Evolutionary conservation across 768 basidiomycete species (phyloP).

Genomic region (Hygrocybe punicea): DNA sequence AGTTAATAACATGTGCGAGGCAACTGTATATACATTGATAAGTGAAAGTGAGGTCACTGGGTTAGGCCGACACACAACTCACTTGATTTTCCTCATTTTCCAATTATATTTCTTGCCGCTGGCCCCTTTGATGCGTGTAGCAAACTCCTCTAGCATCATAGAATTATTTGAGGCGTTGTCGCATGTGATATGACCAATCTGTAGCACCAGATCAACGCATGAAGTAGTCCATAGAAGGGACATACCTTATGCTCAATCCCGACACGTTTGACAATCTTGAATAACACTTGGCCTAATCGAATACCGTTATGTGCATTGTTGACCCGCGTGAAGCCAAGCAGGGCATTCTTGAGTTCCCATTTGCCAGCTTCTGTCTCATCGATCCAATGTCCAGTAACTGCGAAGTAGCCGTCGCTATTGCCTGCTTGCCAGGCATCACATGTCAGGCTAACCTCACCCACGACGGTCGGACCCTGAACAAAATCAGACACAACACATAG

Average conservation of each 20-base stretch:
- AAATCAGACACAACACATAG: too few species aligned
- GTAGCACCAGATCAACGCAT: neutral
- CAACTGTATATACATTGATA: slow-evolving; percentile 20
- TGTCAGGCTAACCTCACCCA: slow-evolving; percentile 27
- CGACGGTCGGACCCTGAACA: slow-evolving; percentile 6
- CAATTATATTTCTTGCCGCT: neutral
- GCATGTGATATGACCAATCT: slow-evolving; percentile 38
- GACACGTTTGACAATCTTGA: slow-evolving; percentile 28
- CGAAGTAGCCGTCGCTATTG: slow-evolving; percentile 40
- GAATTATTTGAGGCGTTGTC: slow-evolving; percentile 39
- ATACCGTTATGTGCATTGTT: slow-evolving; percentile 37
- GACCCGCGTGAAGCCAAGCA: slow-evolving; percentile 36
- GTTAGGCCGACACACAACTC: neutral
- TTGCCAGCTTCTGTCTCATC: slow-evolving; percentile 24
- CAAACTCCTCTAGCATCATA: slow-evolving; percentile 34
- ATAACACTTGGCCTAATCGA: slow-evolving; percentile 37
- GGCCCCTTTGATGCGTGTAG: neutral
- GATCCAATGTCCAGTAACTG: slow-evolving; percentile 40
- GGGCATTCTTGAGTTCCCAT: slow-evolving; percentile 29
- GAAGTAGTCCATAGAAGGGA: slow-evolving; percentile 1
- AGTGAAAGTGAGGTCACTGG: neutral
- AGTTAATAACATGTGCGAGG: slow-evolving; percentile 32
- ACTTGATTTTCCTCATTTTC: slow-evolving; percentile 6
- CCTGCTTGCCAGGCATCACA: slow-evolving; percentile 42
- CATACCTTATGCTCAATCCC: slow-evolving; percentile 31